A percentile compares a stretch with the other conserved stretches of the same genome.
Evolutionary conservation across 202 grass and related monocot genomes (phyloP).

Genomic region (Panicum hallii): DNA sequence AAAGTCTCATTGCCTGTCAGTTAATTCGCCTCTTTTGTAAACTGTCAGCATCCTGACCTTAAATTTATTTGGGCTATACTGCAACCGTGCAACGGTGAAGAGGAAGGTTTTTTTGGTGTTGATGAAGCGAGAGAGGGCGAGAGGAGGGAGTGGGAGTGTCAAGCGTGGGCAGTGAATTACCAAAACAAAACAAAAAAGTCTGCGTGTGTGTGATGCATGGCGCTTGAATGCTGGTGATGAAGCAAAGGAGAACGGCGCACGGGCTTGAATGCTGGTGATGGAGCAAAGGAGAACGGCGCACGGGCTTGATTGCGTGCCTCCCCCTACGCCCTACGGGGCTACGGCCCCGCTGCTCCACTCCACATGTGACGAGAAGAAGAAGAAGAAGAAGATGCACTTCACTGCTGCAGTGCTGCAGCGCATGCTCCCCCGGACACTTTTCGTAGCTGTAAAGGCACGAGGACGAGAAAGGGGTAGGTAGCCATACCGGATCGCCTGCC

Average conservation of each 20-base stretch:
- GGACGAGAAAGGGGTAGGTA: neutral
- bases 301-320: conserved; percentile 30
- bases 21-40: neutral
- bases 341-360: neutral
- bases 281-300: conserved; percentile 11
- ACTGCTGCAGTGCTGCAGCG: neutral
- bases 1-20: neutral
- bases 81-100: too few relatives aligned
- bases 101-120: too few relatives aligned
- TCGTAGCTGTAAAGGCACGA: conserved; percentile 12
- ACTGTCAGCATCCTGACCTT: neutral
- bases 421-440: neutral
- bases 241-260: conserved; percentile 13
- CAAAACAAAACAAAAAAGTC: too few relatives aligned
- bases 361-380: neutral
- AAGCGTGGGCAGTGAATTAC: too few relatives aligned
- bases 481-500: neutral
- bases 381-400: neutral
- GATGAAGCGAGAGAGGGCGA: too few relatives aligned
- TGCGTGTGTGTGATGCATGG: neutral
- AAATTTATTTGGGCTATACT: neutral
- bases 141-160: too few relatives aligned
- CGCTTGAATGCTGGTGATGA: neutral
- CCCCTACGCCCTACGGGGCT: neutral
- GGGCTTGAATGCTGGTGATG: conserved; percentile 18